These are phyloP conservation scores for Fusarium algeriense DNA, from an alignment of 2,329 filamentous ascomycete species.

Conservation along the genomic window DNA sequence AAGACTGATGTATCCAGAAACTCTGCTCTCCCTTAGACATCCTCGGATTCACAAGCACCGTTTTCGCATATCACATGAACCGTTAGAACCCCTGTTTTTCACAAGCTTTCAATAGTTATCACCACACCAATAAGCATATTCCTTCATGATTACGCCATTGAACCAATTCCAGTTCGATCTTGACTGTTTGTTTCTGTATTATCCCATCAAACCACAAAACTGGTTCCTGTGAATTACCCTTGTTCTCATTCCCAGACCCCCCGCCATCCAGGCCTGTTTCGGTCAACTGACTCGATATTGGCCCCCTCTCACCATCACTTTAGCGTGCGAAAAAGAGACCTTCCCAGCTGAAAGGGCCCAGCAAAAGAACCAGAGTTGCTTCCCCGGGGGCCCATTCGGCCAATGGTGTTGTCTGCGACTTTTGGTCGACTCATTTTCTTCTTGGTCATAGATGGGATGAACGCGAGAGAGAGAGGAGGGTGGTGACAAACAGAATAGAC, in stretches of 20 bases:
- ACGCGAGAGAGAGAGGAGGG: constrained; percentile 24
- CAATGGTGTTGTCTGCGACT: constrained; percentile 26
- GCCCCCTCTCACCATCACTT: constrained; percentile 26
- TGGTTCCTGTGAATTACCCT: constrained; percentile 15
- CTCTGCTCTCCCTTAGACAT: constrained; percentile 21
- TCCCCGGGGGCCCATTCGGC: constrained; percentile 28
- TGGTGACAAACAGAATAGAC: constrained; percentile 16
- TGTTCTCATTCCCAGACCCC: constrained; percentile 14
- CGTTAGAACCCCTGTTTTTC: constrained; percentile 21
- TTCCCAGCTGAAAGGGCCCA: constrained; percentile 39
- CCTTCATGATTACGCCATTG: constrained; percentile 10
- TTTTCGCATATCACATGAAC: constrained; percentile 18
- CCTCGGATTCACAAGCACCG: constrained; percentile 29
- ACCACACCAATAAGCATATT: constrained; percentile 23
- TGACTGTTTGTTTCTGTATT: constrained; percentile 15
- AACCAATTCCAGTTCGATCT: background rate
- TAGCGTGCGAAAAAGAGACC: constrained; percentile 30
- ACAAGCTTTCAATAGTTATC: background rate
- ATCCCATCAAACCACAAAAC: constrained; percentile 14
- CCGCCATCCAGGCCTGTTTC: constrained; percentile 31
- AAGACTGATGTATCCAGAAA: constrained; percentile 11
- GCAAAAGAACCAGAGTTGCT: constrained; percentile 28
- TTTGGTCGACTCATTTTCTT: constrained; percentile 20
- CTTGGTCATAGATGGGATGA: constrained; percentile 2
- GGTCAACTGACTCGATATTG: constrained; percentile 44